Percentiles rank a stretch among this genome's conserved stretches.
Evolutionary conservation across 139 green algal genomes (phyloP).

Genomic region (Micractinium conductrix): DNA sequence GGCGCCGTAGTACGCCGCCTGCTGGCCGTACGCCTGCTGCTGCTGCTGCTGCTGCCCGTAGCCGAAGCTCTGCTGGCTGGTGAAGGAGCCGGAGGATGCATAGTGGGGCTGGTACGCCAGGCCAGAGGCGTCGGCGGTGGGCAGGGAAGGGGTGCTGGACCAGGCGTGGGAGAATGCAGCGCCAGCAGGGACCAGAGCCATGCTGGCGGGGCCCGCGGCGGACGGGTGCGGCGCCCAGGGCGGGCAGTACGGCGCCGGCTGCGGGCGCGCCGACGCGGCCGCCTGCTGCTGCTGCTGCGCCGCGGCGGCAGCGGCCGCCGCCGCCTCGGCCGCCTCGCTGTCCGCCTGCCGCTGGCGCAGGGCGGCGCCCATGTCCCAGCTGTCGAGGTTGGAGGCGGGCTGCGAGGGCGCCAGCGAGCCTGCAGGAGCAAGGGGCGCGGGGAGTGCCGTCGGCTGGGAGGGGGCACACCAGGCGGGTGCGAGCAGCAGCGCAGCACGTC

Average conservation of each 20-base stretch:
- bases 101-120: not conserved
- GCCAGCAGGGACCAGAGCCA: constrained; percentile 8
- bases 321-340: not conserved
- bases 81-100: not conserved
- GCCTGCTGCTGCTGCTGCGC: constrained; percentile 2
- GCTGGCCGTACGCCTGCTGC: not conserved
- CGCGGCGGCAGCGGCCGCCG: not conserved
- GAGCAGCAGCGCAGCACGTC: no score
- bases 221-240: constrained; percentile 22
- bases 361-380: constrained; percentile 40
- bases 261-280: not conserved
- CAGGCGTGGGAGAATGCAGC: not conserved
- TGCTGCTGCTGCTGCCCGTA: not conserved
- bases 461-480: no score
- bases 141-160: not conserved
- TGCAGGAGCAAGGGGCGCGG: no score
- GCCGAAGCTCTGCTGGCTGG: not conserved
- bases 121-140: not conserved
- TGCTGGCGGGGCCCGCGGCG: not conserved
- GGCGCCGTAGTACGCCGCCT: not conserved
- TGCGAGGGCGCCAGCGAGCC: not conserved
- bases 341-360: constrained; percentile 13
- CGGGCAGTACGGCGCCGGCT: constrained; percentile 23
- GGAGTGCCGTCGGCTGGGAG: no score
- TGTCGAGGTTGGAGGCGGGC: constrained; percentile 3